Base-by-base conservation (phyloP, 768 basidiomycete genomes). In the Leccinum arenicola region DNA sequence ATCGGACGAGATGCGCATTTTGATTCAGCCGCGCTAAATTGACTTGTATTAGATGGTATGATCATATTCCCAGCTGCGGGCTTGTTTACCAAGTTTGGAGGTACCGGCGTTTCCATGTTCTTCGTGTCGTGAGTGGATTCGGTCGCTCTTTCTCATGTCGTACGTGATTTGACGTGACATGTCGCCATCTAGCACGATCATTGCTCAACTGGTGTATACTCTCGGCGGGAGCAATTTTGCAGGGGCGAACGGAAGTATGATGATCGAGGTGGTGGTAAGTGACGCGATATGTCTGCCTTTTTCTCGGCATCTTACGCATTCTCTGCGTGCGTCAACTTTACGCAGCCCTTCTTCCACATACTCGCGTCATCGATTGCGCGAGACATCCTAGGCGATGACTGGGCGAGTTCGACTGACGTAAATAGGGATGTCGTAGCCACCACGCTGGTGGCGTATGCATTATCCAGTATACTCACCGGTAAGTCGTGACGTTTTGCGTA, bases 191-290 rank as follows among this genome's bases (percentile, higher is more conserved):
- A 88, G 87, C 6, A 83, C 92, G 27, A 77, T 93, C 53, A 70
- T 96, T 36, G 78, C 94, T 0, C 96, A 98, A 69, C 75, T 97
- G 23, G 83, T 89, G 0, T 98, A 93, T 72, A 88, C 90, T 1
- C 73, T 87, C 9, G 95, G 94, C 5, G 96, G 91, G 4, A 94
- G 90, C 64, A 87, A 86, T 23, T 97, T 99, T 71, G 86, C 86
- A 9, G 92, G 91, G 52, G 93, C 89, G 2, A 95, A 93, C 73
- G 93, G 91, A 6, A 93, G 91, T 62, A 94, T 95, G 94, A 97
- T 98, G 94, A 98, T 99, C 61, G 96, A 98, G 75, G 93, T 95
- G 11, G 95, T 98, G 64, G 91, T 93, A 70, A 48, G 88, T 82
- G 52, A 54, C 53, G 38, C 19, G 43, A 45, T 12, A 19, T 19